Evolutionary conservation across 495 filamentous ascomycete species (phyloP).

Genomic region (Aspergillus taichungensis): DNA sequence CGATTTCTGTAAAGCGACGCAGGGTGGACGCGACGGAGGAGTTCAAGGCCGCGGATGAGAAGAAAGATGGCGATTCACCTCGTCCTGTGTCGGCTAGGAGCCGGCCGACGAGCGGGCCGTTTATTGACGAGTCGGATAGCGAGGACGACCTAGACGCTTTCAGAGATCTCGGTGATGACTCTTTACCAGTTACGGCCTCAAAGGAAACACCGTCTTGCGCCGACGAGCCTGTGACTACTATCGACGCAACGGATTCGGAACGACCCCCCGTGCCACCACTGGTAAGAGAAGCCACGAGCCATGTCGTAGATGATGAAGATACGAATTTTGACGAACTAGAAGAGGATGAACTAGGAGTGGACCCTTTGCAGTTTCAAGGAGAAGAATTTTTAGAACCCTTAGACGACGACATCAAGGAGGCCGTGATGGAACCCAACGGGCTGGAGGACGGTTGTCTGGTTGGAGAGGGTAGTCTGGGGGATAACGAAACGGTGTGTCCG

Average conservation of each 20-base stretch:
- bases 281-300: constrained; percentile 50
- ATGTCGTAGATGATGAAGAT: constrained; percentile 48
- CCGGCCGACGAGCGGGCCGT: constrained; percentile 38
- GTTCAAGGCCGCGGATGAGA: constrained; percentile 10
- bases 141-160: constrained; percentile 42
- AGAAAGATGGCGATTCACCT: constrained; percentile 1
- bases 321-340: constrained; percentile 65
- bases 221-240: no score
- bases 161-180: constrained; percentile 11
- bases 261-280: constrained; percentile 22
- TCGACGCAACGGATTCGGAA: no score
- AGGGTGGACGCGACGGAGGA: constrained; percentile 25
- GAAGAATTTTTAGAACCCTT: constrained; percentile 35
- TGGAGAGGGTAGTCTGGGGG: no score
- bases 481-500: constrained; percentile 46
- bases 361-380: background rate
- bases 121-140: constrained; percentile 61
- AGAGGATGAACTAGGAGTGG: constrained; percentile 29
- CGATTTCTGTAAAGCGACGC: constrained; percentile 26
- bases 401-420: constrained; percentile 20
- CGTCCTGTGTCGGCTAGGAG: constrained; percentile 4
- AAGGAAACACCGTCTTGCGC: background rate
- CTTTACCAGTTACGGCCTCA: background rate
- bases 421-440: constrained; percentile 12
- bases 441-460: constrained; percentile 1